phyloP scores from a whole-genome alignment of 2,329 filamentous ascomycete species.

The Lachnellula subtilissima region DNA sequence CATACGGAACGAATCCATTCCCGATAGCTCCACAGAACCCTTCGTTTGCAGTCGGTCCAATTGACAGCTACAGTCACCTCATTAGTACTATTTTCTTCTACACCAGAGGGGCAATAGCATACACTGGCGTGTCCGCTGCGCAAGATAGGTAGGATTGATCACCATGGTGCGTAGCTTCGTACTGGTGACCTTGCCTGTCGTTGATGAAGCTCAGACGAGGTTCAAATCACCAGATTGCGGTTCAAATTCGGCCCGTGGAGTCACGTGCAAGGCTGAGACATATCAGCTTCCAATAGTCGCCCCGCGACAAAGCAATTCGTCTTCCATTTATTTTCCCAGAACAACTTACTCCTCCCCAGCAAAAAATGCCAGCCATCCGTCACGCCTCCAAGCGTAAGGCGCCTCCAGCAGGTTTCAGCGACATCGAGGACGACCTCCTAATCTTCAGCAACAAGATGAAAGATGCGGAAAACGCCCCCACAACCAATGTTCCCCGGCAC shows the following conservation, averaged over 20 bases:
- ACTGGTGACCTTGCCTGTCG: conserved; percentile 1
- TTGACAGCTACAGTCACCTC: conserved; percentile 61
- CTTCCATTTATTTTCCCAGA: not conserved
- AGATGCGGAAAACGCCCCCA: conserved; percentile 87
- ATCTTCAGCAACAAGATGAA: conserved; percentile 91
- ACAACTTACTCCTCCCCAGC: no score
- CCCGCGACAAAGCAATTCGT: not conserved
- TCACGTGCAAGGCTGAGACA: conserved; percentile 19
- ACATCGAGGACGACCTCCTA: conserved; percentile 81
- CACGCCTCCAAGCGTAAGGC: conserved; percentile 73
- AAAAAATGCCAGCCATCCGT: conserved; percentile 69
- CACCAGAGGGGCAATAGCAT: conserved; percentile 34
- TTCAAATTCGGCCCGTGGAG: conserved; percentile 2
- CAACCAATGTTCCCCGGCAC: conserved; percentile 72
- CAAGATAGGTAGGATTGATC: conserved; percentile 91
- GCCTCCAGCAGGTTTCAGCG: conserved; percentile 79
- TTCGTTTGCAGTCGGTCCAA: conserved; percentile 81
- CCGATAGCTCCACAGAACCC: conserved; percentile 85
- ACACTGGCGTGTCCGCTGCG: conserved; percentile 75
- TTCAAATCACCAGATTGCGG: conserved; percentile 1
- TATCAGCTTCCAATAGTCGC: conserved; percentile 3
- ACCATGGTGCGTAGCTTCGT: conserved; percentile 54
- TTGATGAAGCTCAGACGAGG: conserved; percentile 16
- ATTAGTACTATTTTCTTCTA: conserved; percentile 41
- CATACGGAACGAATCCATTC: conserved; percentile 95